A percentile compares a stretch with the other conserved stretches of the same genome.
phyloP scores from a whole-genome alignment of 2,329 filamentous ascomycete genomes.

The Proliferodiscus dingleyae region DNA sequence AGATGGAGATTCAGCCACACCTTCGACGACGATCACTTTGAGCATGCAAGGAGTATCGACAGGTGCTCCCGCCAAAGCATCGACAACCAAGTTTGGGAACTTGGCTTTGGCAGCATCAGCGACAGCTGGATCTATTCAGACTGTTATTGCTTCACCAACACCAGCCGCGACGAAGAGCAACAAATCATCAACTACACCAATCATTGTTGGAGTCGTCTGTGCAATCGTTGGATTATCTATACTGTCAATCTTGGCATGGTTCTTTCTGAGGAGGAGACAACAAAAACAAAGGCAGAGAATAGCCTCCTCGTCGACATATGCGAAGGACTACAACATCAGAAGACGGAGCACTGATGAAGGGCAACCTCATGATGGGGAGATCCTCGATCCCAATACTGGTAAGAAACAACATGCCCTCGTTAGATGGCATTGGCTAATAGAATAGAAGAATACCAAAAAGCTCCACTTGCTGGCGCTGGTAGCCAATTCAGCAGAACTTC shows the following conservation, averaged over 20 bases:
- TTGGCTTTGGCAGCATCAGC: neutral
- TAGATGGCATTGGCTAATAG: neutral
- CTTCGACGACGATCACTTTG: neutral
- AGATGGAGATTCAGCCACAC: neutral
- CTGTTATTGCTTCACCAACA: neutral
- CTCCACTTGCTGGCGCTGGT: neutral
- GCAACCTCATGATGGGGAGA: constrained; percentile 26
- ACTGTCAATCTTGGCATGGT: constrained; percentile 17
- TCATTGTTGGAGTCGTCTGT: constrained; percentile 19
- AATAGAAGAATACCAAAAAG: neutral
- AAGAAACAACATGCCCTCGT: constrained; percentile 6
- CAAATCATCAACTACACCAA: constrained; percentile 9
- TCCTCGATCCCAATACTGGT: constrained; percentile 45
- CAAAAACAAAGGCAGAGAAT: constrained; percentile 7
- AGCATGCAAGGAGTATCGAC: constrained; percentile 3
- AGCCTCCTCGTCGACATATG: neutral
- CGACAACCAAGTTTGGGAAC: neutral
- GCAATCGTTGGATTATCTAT: constrained; percentile 15
- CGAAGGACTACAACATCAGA: constrained; percentile 8
- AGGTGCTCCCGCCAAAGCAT: constrained; percentile 1
- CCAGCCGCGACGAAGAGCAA: neutral
- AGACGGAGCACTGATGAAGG: constrained; percentile 1
- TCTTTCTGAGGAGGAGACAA: constrained; percentile 13
- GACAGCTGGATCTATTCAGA: too few relatives aligned
- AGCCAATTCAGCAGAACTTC: neutral